Conservation (phyloP, 2,329 filamentous ascomycete species). For the Fonsecaea pugnacius region DNA sequence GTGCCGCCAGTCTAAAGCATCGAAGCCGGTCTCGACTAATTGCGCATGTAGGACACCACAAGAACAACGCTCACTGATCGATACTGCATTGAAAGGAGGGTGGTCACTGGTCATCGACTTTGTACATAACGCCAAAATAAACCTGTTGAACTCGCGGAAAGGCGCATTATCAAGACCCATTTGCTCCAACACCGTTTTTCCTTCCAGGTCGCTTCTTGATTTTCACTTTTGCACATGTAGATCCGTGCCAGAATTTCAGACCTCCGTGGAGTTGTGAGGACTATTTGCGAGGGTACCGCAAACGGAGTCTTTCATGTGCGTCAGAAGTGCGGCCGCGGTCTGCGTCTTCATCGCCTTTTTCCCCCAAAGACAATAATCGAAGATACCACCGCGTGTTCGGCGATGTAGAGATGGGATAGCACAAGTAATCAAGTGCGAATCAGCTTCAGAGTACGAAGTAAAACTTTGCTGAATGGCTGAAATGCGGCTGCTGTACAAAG, state of each 20-base stretch:
- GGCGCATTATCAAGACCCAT: background rate
- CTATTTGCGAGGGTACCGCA: background rate
- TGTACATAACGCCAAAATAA: constrained; percentile 17
- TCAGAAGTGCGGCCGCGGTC: background rate
- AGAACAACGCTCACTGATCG: constrained; percentile 97
- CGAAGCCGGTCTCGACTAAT: constrained; percentile 16
- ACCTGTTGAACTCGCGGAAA: constrained; percentile 6
- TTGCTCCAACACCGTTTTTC: background rate
- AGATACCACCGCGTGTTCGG: background rate
- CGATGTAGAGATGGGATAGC: background rate
- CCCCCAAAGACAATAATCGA: background rate
- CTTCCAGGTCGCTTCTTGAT: background rate
- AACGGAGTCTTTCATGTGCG: background rate
- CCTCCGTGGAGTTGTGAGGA: background rate
- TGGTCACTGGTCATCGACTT: constrained; percentile 5
- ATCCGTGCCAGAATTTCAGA: background rate
- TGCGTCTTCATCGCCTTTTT: background rate
- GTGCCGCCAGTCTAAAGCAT: constrained; percentile 50
- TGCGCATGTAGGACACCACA: constrained; percentile 81
- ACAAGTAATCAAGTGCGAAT: background rate
- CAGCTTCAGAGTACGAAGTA: background rate
- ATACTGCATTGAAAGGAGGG: constrained; percentile 1
- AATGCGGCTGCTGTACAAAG: background rate
- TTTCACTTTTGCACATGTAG: background rate
- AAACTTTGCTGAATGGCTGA: background rate